Percentiles rank a stretch among this genome's conserved stretches.
phyloP scores from a whole-genome alignment of 106 monocot species.

The Apostasia ramifera region DNA sequence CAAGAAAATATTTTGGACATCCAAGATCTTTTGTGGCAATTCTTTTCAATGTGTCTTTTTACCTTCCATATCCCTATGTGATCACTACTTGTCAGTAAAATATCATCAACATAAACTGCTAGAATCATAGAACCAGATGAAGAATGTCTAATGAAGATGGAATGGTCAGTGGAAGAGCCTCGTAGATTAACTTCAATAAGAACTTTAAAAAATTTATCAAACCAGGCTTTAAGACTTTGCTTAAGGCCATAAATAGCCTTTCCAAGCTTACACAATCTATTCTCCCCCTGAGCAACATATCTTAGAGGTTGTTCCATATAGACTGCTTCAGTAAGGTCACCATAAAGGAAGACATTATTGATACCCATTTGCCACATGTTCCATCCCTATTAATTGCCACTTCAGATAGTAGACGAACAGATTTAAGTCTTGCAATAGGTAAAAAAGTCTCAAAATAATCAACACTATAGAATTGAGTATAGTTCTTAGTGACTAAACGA shows the following conservation, averaged over 20 bases:
- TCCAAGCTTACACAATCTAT: background rate
- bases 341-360: background rate
- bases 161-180: no score
- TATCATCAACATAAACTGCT: no score
- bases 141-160: no score
- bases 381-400: background rate
- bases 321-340: background rate
- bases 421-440: background rate
- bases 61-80: no score
- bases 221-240: background rate
- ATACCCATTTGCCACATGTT: background rate
- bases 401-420: background rate
- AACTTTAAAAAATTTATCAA: background rate
- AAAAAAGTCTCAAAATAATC: background rate
- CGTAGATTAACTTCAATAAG: no score
- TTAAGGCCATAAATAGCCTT: slow-evolving; percentile 7
- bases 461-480: no score
- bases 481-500: no score
- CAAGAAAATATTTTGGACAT: no score
- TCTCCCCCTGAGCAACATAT: slow-evolving; percentile 6
- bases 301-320: slow-evolving; percentile 3
- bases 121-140: no score
- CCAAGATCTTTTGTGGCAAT: no score
- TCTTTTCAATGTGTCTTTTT: no score
- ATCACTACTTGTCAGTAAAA: no score